These are phyloP conservation scores for Narthecium ossifragum DNA, from an alignment of 106 monocot species.

Conservation along the genomic window DNA sequence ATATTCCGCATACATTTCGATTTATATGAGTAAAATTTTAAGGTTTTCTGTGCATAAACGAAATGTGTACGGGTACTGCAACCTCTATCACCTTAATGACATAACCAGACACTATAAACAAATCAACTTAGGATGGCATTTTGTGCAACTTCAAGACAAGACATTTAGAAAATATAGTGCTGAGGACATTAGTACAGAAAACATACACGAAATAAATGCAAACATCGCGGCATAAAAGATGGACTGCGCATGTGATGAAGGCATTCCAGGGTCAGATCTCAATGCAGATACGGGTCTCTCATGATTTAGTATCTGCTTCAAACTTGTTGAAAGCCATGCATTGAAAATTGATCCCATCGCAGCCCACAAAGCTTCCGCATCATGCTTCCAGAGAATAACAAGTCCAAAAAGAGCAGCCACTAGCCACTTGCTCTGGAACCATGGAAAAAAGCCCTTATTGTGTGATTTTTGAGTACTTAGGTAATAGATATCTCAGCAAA, in stretches of 20 bases:
- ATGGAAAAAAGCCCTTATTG: background rate
- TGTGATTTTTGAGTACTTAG: background rate
- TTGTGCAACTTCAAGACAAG: background rate
- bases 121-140: background rate
- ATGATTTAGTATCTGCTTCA: slow-evolving; percentile 79
- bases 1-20: no score
- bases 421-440: slow-evolving; percentile 86
- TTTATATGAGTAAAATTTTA: no score
- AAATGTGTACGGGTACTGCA: no score
- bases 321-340: slow-evolving; percentile 39
- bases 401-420: slow-evolving; percentile 49
- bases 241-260: slow-evolving; percentile 94
- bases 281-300: slow-evolving; percentile 58
- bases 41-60: no score
- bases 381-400: slow-evolving; percentile 76
- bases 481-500: background rate
- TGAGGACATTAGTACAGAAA: no score
- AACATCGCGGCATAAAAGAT: slow-evolving; percentile 56
- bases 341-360: slow-evolving; percentile 67
- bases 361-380: slow-evolving; percentile 71
- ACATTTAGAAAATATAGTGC: no score
- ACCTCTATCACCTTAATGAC: no score
- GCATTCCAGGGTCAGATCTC: slow-evolving; percentile 95
- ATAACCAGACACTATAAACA: no score
- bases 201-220: slow-evolving; percentile 62